Evolutionary conservation across 768 basidiomycete genomes (phyloP).

Genomic region (Tricholomella constricta): DNA sequence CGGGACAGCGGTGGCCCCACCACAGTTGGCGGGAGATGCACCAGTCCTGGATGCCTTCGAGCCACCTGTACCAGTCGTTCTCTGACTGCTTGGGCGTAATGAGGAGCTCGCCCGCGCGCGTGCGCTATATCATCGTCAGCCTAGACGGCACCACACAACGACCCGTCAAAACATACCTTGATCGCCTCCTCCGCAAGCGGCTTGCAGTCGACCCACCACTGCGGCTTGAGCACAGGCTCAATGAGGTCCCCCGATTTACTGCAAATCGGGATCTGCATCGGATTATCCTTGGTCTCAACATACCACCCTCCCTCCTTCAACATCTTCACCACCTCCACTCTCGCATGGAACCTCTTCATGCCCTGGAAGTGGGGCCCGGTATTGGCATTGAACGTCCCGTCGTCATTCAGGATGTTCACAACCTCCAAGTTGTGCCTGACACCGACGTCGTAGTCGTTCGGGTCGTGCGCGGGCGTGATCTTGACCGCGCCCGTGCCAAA

Average conservation of each 20-base stretch:
- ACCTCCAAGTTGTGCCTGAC: conserved; percentile 85
- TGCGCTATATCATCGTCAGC: conserved; percentile 59
- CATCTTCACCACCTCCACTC: conserved; percentile 79
- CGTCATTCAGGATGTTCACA: conserved; percentile 94
- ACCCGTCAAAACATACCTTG: conserved; percentile 53
- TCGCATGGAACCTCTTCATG: conserved; percentile 97
- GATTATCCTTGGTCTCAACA: conserved; percentile 92
- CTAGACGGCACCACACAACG: not conserved
- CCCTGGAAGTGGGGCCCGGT: conserved; percentile 86
- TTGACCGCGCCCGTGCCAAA: conserved; percentile 99
- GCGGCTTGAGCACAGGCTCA: conserved; percentile 93
- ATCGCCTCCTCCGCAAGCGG: conserved; percentile 89
- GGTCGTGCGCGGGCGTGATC: conserved; percentile 98
- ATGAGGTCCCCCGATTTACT: conserved; percentile 98
- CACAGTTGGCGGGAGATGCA: conserved; percentile 98
- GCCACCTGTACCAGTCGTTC: conserved; percentile 94
- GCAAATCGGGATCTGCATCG: conserved; percentile 97
- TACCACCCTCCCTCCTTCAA: conserved; percentile 85
- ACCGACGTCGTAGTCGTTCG: conserved; percentile 95
- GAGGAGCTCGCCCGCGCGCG: conserved; percentile 80
- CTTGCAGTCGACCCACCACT: conserved; percentile 98
- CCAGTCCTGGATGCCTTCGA: conserved; percentile 97
- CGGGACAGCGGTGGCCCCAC: conserved; percentile 98
- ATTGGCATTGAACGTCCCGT: conserved; percentile 93
- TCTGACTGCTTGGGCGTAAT: conserved; percentile 87